A percentile compares a stretch with the other conserved stretches of the same genome.
These are phyloP conservation scores for Microcera coccophila DNA, from an alignment of 2,329 filamentous ascomycete species.

Conservation along the genomic window DNA sequence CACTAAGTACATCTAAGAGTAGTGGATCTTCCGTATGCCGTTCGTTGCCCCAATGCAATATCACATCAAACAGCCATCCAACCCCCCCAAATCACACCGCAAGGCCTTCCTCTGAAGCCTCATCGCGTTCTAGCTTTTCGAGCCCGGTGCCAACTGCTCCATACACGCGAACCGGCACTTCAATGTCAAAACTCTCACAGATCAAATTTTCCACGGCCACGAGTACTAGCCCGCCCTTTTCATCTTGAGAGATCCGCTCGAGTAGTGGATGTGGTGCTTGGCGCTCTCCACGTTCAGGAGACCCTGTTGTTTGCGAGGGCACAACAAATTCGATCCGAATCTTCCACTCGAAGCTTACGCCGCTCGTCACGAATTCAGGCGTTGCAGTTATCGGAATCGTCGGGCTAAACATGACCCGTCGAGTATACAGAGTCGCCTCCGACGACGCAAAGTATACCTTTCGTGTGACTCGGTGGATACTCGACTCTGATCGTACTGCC, in stretches of 20 bases:
- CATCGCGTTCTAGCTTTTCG: slow-evolving; percentile 54
- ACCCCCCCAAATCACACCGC: slow-evolving; percentile 34
- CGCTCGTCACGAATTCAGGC: slow-evolving; percentile 87
- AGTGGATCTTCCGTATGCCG: too few relatives aligned
- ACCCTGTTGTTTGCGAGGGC: slow-evolving; percentile 46
- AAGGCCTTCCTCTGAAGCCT: slow-evolving; percentile 47
- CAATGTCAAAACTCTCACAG: slow-evolving; percentile 88
- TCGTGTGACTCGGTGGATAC: slow-evolving; percentile 80
- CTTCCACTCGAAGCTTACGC: slow-evolving; percentile 83
- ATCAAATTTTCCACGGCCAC: slow-evolving; percentile 73
- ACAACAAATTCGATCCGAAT: slow-evolving; percentile 91
- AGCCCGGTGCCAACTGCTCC: slow-evolving; percentile 56
- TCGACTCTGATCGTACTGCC: slow-evolving; percentile 79
- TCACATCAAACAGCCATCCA: not conserved
- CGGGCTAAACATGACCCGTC: slow-evolving; percentile 73
- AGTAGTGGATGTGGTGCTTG: slow-evolving; percentile 51
- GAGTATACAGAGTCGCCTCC: slow-evolving; percentile 78
- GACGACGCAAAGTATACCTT: slow-evolving; percentile 74
- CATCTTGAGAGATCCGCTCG: slow-evolving; percentile 75
- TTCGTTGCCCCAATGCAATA: not conserved
- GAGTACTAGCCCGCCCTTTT: slow-evolving; percentile 68
- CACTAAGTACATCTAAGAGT: too few relatives aligned
- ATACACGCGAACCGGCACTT: slow-evolving; percentile 79
- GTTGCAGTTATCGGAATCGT: slow-evolving; percentile 80
- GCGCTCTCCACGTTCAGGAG: slow-evolving; percentile 16